Conservation (phyloP, 208 protist genomes). For the Wallacemonas rigidus region DNA sequence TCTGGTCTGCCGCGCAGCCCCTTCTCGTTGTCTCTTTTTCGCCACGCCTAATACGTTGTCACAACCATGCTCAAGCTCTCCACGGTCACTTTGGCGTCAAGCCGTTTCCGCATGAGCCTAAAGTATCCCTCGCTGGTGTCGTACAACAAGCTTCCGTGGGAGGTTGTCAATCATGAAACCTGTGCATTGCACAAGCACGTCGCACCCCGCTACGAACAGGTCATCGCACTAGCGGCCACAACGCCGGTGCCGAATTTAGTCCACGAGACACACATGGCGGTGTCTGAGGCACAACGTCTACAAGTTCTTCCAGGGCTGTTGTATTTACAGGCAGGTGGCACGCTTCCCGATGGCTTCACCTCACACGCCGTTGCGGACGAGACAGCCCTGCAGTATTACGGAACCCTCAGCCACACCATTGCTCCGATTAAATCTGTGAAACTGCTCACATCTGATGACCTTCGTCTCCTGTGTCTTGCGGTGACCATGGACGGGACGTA, state of each 20-base stretch:
- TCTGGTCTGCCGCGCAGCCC: background rate
- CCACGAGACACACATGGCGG: conserved; percentile 30
- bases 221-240: conserved; percentile 67
- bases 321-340: conserved; percentile 50
- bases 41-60: background rate
- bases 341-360: conserved; percentile 49
- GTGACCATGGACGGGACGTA: conserved; percentile 48
- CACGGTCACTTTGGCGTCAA: conserved; percentile 21
- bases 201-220: conserved; percentile 80
- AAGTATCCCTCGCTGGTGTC: conserved; percentile 89
- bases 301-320: conserved; percentile 74
- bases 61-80: conserved; percentile 40
- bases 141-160: conserved; percentile 91
- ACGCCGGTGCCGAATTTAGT: conserved; percentile 60
- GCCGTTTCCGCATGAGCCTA: conserved; percentile 67
- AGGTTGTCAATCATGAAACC: conserved; percentile 75
- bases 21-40: conserved; percentile 20
- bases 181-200: conserved; percentile 78
- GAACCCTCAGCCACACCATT: conserved; percentile 45
- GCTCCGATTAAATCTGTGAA: conserved; percentile 48
- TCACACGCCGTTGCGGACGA: conserved; percentile 56
- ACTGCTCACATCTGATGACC: conserved; percentile 70
- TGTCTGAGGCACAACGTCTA: conserved; percentile 53
- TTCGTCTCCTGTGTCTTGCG: conserved; percentile 77
- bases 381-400: conserved; percentile 83